These are phyloP conservation scores for Kentomonas sorsogonicus DNA, from an alignment of 208 protist genomes.

Conservation along the genomic window DNA sequence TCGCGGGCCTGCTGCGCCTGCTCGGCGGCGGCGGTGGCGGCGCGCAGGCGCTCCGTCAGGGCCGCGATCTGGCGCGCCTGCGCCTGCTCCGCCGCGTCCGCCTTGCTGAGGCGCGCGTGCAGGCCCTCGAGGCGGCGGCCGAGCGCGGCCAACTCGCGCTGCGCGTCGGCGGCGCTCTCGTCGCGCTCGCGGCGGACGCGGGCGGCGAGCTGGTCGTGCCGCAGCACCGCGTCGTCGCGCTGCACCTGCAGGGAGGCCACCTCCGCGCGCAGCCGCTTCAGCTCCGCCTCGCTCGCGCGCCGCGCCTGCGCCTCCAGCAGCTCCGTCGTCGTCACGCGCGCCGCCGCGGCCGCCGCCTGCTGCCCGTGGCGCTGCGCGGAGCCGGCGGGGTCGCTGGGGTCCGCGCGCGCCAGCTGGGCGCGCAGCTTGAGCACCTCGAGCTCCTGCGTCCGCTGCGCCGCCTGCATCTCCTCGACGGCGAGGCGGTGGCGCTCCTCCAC, in stretches of 20 bases:
- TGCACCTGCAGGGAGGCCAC: constrained; percentile 52
- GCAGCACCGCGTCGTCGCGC: constrained; percentile 61
- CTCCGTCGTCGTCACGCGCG: constrained; percentile 37
- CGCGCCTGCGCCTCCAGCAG: constrained; percentile 61
- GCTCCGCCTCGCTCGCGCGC: constrained; percentile 64
- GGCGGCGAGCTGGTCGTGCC: constrained; percentile 58
- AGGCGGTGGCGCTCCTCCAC: constrained; percentile 76
- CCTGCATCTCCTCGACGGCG: constrained; percentile 53
- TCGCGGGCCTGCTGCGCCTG: constrained; percentile 21
- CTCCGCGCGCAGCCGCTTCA: constrained; percentile 69
- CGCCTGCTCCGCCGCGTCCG: constrained; percentile 14
- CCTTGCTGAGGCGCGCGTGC: constrained; percentile 18
- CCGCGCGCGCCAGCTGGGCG: constrained; percentile 58
- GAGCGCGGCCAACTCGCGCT: constrained; percentile 25
- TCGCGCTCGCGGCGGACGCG: constrained; percentile 47
- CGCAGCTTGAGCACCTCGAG: constrained; percentile 61
- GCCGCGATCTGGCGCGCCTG: constrained; percentile 16
- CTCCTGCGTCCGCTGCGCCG: constrained; percentile 51
- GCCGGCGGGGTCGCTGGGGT: constrained; percentile 22
- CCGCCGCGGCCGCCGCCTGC: neutral
- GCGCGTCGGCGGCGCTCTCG: constrained; percentile 22
- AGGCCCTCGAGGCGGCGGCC: constrained; percentile 23
- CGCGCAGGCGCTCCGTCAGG: constrained; percentile 6
- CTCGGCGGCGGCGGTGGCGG: constrained; percentile 1
- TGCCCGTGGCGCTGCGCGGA: constrained; percentile 10